A percentile compares a stretch with the other conserved stretches of the same genome.
phyloP scores from a whole-genome alignment of 805 yeast species.

The Candida khao-thaluensis region DNA sequence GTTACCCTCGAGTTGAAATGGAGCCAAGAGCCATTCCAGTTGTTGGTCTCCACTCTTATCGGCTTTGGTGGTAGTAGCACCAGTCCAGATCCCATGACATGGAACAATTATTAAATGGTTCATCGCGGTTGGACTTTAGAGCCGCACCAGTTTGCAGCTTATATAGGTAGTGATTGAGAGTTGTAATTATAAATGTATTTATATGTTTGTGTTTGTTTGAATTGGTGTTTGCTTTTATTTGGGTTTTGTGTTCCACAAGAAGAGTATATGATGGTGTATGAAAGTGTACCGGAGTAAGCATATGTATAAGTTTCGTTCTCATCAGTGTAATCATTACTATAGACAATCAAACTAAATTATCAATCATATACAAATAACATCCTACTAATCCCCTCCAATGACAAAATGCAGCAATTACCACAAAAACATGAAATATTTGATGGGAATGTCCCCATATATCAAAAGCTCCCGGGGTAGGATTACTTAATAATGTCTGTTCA shows the following conservation, averaged over 20 bases:
- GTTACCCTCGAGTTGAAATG: slow-evolving; percentile 66
- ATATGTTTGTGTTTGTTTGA: neutral
- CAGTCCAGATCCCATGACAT: slow-evolving; percentile 60
- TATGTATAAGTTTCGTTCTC: too few species aligned
- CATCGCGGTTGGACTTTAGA: neutral
- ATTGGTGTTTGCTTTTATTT: too few species aligned
- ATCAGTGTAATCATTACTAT: too few species aligned
- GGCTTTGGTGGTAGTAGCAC: slow-evolving; percentile 19
- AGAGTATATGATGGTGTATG: too few species aligned
- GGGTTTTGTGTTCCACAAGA: too few species aligned
- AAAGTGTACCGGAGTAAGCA: too few species aligned
- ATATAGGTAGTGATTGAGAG: too few species aligned
- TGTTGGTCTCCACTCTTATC: slow-evolving; percentile 19
- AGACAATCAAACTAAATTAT: slow-evolving; percentile 2
- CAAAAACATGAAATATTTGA: slow-evolving; percentile 77
- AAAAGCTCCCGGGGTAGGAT: slow-evolving; percentile 33
- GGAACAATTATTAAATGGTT: slow-evolving; percentile 36
- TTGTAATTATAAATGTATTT: too few species aligned
- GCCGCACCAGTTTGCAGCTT: too few species aligned
- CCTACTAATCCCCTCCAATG: slow-evolving; percentile 65
- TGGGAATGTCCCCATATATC: slow-evolving; percentile 81
- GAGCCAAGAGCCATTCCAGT: slow-evolving; percentile 65
- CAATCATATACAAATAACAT: slow-evolving; percentile 47
- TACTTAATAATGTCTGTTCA: slow-evolving; percentile 14
- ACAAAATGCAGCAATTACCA: slow-evolving; percentile 71